These are phyloP conservation scores for Saccharomycopsis sp. DNA, from an alignment of 805 yeast species.

Conservation along the genomic window DNA sequence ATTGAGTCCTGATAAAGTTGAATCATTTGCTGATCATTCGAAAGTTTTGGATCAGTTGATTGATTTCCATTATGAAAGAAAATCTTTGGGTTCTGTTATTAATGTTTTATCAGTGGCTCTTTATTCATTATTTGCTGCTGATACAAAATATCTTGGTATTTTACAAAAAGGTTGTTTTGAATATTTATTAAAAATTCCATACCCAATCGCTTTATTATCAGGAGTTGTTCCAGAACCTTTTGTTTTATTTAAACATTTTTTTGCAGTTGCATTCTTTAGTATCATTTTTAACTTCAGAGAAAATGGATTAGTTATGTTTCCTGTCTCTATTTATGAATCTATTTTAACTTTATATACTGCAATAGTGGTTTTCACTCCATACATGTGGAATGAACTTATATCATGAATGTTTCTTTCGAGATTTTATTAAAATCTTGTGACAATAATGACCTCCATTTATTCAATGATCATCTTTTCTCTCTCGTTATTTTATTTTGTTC, in stretches of 20 bases:
- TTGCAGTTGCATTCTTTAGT: conserved; percentile 80
- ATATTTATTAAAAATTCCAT: conserved; percentile 66
- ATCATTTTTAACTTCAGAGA: conserved; percentile 56
- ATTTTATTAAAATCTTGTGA: no score
- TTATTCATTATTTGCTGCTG: conserved; percentile 85
- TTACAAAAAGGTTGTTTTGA: conserved; percentile 83
- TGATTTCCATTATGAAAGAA: conserved; percentile 70
- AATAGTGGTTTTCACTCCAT: conserved; percentile 68
- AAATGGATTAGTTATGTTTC: conserved; percentile 57
- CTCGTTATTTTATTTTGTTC: no score
- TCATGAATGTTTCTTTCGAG: no score
- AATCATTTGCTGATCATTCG: conserved; percentile 47
- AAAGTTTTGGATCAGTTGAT: conserved; percentile 44
- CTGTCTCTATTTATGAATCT: conserved; percentile 61
- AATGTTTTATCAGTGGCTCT: conserved; percentile 87
- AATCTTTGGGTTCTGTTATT: conserved; percentile 69
- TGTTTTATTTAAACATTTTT: conserved; percentile 73
- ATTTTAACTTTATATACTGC: conserved; percentile 66
- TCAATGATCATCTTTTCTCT: no score
- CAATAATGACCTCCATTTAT: no score
- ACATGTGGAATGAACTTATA: conserved; percentile 43
- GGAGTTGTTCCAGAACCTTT: conserved; percentile 75
- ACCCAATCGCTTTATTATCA: conserved; percentile 75
- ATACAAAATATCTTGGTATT: conserved; percentile 47
- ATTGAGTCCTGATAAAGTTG: conserved; percentile 42